Evolutionary conservation across 2,329 filamentous ascomycete species (phyloP).

Genomic region (Epichloe sylvatica): DNA sequence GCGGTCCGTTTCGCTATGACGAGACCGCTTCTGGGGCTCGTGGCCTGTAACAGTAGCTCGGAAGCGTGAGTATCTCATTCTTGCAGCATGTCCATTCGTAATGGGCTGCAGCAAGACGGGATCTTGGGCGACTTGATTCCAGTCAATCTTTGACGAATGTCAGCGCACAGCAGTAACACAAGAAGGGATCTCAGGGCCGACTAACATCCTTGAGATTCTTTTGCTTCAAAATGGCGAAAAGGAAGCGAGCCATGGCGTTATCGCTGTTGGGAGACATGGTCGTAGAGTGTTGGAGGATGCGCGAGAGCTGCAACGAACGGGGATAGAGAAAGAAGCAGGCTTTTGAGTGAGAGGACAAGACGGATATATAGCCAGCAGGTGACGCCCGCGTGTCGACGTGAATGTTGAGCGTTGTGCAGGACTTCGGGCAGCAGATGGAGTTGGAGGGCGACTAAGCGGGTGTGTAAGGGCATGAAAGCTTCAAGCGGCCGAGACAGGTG

Average conservation of each 20-base stretch:
- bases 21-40: conserved; percentile 34
- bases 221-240: conserved; percentile 46
- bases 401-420: not conserved
- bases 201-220: conserved; percentile 48
- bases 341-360: not conserved
- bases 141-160: conserved; percentile 35
- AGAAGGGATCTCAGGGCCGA: conserved; percentile 5
- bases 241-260: conserved; percentile 42
- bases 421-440: not conserved
- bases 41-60: conserved; percentile 31
- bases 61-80: conserved; percentile 46
- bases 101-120: conserved; percentile 40
- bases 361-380: not conserved
- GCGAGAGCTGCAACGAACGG: not conserved
- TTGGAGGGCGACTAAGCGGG: not conserved
- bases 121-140: conserved; percentile 41
- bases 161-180: not conserved
- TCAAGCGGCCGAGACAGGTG: not conserved
- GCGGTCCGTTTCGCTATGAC: conserved; percentile 26
- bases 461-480: not conserved
- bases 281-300: not conserved
- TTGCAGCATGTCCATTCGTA: conserved; percentile 45
- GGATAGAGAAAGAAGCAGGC: no score
- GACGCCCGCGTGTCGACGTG: not conserved
- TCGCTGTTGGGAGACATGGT: conserved; percentile 41